These are phyloP conservation scores for Teratosphaeria pseudoeucalypti DNA, from an alignment of 2,329 filamentous ascomycete species.

Conservation along the genomic window DNA sequence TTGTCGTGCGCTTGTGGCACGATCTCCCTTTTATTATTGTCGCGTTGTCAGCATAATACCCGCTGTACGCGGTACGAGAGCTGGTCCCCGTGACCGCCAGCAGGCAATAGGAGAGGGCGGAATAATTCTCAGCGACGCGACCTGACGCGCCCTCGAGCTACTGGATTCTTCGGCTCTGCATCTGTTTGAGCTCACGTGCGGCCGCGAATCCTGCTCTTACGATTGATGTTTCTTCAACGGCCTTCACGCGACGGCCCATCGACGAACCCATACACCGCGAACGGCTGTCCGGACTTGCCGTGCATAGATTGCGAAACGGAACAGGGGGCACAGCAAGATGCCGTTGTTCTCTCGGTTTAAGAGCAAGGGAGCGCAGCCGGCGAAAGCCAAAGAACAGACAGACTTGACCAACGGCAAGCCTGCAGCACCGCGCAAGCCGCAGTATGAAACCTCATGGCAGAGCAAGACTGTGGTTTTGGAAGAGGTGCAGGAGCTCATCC, in stretches of 20 bases:
- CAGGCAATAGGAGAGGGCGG: background rate
- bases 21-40: background rate
- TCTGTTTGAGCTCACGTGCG: background rate
- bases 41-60: background rate
- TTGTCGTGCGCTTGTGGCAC: background rate
- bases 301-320: background rate
- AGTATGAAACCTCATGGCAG: constrained; percentile 77
- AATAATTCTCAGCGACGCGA: background rate
- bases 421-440: constrained; percentile 56
- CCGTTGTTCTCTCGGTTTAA: constrained; percentile 57
- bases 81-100: background rate
- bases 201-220: background rate
- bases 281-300: background rate
- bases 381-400: constrained; percentile 47
- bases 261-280: background rate
- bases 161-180: background rate
- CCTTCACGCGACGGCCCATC: background rate
- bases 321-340: constrained; percentile 28
- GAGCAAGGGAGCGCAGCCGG: constrained; percentile 56
- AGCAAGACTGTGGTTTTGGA: constrained; percentile 75
- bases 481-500: constrained; percentile 79
- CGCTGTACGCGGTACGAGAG: background rate
- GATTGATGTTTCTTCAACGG: background rate
- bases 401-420: constrained; percentile 11
- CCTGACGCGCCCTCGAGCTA: background rate